Evolutionary conservation across 2,329 filamentous ascomycete species (phyloP).

Genomic region (Alternaria hordeiaustralica): DNA sequence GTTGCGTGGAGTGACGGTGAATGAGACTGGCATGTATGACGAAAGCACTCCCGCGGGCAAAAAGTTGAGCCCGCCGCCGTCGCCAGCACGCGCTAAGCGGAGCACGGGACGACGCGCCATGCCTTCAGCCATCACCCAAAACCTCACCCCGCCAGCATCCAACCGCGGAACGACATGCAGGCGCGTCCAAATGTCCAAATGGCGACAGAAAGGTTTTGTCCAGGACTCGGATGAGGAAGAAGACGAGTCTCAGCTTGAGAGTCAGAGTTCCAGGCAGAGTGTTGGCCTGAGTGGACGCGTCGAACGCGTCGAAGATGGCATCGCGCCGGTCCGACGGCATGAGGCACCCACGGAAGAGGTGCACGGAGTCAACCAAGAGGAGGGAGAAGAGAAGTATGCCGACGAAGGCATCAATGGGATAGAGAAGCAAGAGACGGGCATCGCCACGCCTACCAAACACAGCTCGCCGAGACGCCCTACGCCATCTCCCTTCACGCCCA

Average conservation of each 20-base stretch:
- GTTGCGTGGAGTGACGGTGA: neutral
- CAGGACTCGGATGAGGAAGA: slow-evolving; percentile 60
- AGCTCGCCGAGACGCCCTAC: slow-evolving; percentile 20
- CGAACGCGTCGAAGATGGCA: slow-evolving; percentile 25
- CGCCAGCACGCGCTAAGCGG: slow-evolving; percentile 25
- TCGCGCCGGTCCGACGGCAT: neutral
- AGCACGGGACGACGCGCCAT: slow-evolving; percentile 34
- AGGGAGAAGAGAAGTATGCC: neutral
- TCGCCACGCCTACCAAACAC: slow-evolving; percentile 12
- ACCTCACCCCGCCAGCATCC: slow-evolving; percentile 24
- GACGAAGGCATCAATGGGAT: neutral
- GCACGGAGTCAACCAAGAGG: neutral
- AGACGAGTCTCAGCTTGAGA: slow-evolving; percentile 40
- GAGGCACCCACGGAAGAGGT: neutral
- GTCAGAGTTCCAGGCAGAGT: slow-evolving; percentile 21
- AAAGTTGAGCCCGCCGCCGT: slow-evolving; percentile 24
- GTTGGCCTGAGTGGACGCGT: slow-evolving; percentile 21
- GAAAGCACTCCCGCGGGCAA: slow-evolving; percentile 19
- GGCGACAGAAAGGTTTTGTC: slow-evolving; percentile 58
- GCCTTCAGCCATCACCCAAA: slow-evolving; percentile 11
- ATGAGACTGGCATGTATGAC: slow-evolving; percentile 18
- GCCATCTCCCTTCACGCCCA: slow-evolving; percentile 30
- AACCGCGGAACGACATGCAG: slow-evolving; percentile 42
- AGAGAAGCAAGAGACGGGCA: neutral
- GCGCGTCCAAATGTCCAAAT: slow-evolving; percentile 55